Evolutionary conservation across 1,284 basidiomycete genomes (phyloP).

Genomic region (Entoloma clypeatum): DNA sequence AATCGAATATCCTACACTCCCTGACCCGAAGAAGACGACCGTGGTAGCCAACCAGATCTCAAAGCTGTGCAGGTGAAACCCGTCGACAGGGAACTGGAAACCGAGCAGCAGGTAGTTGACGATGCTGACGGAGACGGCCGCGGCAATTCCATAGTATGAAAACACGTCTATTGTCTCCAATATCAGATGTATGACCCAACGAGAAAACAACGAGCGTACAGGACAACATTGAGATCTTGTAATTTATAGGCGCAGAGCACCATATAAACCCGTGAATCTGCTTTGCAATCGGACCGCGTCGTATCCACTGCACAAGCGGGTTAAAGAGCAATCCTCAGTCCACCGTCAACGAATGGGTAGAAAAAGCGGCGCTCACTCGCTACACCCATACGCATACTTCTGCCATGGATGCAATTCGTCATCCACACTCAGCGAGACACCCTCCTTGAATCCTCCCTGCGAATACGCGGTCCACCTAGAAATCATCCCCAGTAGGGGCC

Average conservation of each 20-base stretch:
- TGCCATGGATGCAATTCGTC: conserved; percentile 85
- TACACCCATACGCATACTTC: conserved; percentile 62
- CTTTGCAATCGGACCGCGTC: conserved; percentile 67
- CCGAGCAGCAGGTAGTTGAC: conserved; percentile 77
- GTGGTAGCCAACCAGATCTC: conserved; percentile 78
- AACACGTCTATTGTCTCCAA: conserved; percentile 63
- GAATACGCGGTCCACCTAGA: conserved; percentile 86
- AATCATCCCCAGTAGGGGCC: too few relatives aligned
- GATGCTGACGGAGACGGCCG: conserved; percentile 59
- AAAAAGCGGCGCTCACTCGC: too few relatives aligned
- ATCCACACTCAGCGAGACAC: conserved; percentile 79
- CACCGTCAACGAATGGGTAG: conserved; percentile 10
- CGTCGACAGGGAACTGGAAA: conserved; percentile 62
- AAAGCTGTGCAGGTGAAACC: conserved; percentile 69
- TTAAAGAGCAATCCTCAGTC: conserved; percentile 68
- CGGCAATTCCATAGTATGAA: conserved; percentile 82
- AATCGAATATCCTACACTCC: conserved; percentile 71
- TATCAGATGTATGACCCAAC: background rate
- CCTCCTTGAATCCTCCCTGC: conserved; percentile 80
- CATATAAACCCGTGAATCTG: conserved; percentile 75
- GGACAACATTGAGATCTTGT: conserved; percentile 77
- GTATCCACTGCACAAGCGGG: conserved; percentile 70
- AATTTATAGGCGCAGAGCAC: conserved; percentile 74
- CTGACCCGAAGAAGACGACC: conserved; percentile 72
- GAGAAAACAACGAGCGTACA: too few relatives aligned